phyloP scores from a whole-genome alignment of 2,329 filamentous ascomycete genomes.

The Rhytidhysteron rufulum region DNA sequence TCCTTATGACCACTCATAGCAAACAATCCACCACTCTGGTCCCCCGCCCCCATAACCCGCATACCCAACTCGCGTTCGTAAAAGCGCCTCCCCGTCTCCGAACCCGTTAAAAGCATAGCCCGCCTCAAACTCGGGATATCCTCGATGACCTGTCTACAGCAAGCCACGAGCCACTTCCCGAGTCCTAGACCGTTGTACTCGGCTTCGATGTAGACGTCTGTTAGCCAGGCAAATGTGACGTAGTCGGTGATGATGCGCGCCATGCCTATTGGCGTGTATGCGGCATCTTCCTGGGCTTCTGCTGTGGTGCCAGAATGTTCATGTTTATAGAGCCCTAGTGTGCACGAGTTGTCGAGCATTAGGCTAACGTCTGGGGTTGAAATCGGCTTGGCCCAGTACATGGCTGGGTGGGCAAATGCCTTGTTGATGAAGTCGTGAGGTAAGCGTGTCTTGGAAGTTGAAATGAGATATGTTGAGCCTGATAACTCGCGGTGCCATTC shows the following conservation, averaged over 20 bases:
- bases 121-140: constrained; percentile 57
- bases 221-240: constrained; percentile 65
- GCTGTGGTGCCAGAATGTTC: not conserved
- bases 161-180: constrained; percentile 61
- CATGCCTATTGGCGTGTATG: constrained; percentile 51
- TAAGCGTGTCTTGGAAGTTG: constrained; percentile 18
- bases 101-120: constrained; percentile 23
- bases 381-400: constrained; percentile 30
- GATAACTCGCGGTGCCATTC: constrained; percentile 20
- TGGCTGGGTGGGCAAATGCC: constrained; percentile 20
- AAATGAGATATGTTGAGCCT: constrained; percentile 22
- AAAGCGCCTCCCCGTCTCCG: constrained; percentile 19
- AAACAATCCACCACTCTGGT: not conserved
- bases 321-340: constrained; percentile 24
- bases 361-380: constrained; percentile 12
- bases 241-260: constrained; percentile 66
- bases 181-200: constrained; percentile 60
- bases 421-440: constrained; percentile 26
- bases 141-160: constrained; percentile 54
- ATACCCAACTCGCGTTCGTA: constrained; percentile 27
- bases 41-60: constrained; percentile 12
- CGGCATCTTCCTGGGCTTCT: constrained; percentile 1
- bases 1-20: constrained; percentile 4
- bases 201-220: constrained; percentile 63
- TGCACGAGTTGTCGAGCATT: constrained; percentile 31